A percentile compares a stretch with the other conserved stretches of the same genome.
Evolutionary conservation across 306 rosid genomes (phyloP).

Genomic region (Canavalia gladiata): DNA sequence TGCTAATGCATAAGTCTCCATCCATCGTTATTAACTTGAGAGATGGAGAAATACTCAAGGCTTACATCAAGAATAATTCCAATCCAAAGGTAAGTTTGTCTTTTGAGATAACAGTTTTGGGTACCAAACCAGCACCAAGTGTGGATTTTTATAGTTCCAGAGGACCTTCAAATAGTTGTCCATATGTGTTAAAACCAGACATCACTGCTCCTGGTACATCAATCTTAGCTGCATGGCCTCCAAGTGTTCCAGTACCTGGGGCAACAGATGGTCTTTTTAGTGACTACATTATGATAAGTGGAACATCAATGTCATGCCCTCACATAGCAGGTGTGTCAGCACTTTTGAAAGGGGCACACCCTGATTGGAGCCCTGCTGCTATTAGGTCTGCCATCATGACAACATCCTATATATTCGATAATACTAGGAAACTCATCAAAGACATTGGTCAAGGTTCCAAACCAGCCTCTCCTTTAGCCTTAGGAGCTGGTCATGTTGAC

Average conservation of each 20-base stretch:
- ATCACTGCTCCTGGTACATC: constrained; percentile 75
- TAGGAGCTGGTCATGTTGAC: constrained; percentile 20
- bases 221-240: constrained; percentile 84
- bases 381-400: constrained; percentile 87
- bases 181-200: constrained; percentile 78
- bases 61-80: constrained; percentile 51
- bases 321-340: constrained; percentile 75
- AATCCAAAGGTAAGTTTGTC: constrained; percentile 50
- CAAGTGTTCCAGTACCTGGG: neutral
- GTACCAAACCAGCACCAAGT: constrained; percentile 63
- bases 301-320: constrained; percentile 90
- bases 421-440: constrained; percentile 48
- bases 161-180: constrained; percentile 66
- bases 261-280: neutral
- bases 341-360: constrained; percentile 59
- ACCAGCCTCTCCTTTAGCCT: constrained; percentile 64
- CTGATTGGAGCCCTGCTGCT: constrained; percentile 80
- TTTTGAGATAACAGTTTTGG: constrained; percentile 54
- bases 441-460: constrained; percentile 54
- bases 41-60: constrained; percentile 58
- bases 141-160: constrained; percentile 66
- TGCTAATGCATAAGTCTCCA: no score
- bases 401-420: constrained; percentile 63
- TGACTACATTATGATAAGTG: constrained; percentile 58
- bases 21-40: constrained; percentile 41